Base-by-base conservation (phyloP, 2,329 filamentous ascomycete species). In the Uncinocarpus reesii region DNA sequence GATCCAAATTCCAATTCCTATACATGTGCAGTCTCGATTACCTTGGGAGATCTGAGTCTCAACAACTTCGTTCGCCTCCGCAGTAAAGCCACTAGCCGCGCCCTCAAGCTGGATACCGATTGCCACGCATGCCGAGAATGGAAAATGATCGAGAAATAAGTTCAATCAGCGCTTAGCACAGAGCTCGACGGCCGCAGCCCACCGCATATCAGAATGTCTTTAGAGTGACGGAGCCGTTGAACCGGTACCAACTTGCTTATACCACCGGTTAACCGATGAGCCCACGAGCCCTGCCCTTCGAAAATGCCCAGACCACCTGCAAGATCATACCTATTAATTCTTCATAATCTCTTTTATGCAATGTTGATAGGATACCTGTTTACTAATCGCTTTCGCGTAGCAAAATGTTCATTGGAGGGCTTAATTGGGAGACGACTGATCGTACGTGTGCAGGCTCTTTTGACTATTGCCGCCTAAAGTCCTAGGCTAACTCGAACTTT, bases 341-440 rank as follows among this genome's bases (percentile, higher is more conserved):
- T 28, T 11, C 11, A 6, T 28, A 11, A 20, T 35, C 18, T 10
- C 20, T 38, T n/a, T 26, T 28, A 28, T 28, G 26, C n/a, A n/a
- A n/a, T n/a, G n/a, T n/a, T n/a, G 42, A 32, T 47, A 28, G 7
- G 21, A 38, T 16, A n/a, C n/a, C 28, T 23, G 13, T 31, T 15
- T 56, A 58, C 65, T 69, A 58, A 67, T 62, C 54, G 49, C 54
- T 53, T 34, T 52, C 63, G 51, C 52, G 61, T 71, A 98, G 92
- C 62, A 98, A 98, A 74, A 98, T 98, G 92, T 98, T 98, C 61
- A 98, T 98, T 68, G 92, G 92, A 60, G 92, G 92, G 34, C 72
- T 98, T 48, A 98, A 98, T 65, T 98, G 92, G 92, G 92, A 98
- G 69, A 98, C 92, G 13, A 96, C 92, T 48, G 90, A 96, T 72